Evolutionary conservation across 2,329 filamentous ascomycete species (phyloP), one percentile per base, ranked within the genome.

Genomic region (Nakataea oryzae): DNA sequence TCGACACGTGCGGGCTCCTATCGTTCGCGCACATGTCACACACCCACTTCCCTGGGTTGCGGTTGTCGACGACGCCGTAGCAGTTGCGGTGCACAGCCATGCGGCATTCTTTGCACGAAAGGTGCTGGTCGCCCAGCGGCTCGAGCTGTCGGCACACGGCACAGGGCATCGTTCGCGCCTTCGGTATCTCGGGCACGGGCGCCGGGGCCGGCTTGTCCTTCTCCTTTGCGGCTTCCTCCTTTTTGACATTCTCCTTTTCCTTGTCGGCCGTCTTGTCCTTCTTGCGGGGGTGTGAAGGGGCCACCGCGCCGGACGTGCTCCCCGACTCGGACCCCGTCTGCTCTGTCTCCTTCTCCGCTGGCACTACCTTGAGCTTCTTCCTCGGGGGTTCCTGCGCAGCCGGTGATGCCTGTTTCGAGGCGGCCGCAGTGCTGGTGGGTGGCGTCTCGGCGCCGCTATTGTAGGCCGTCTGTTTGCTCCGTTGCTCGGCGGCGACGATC

Each of bases 1-100:
- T 93, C n/a, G 95, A 97, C 57, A 96, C 88, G 67, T 91, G 87
- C 6, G 93, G 92, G 69, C 88, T 93, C 72, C 92, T 91, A 72
- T 99, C 95, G 70, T 99, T 99, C 50, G 86, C 81, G 74, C 95
- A 99, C 84, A 93, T 96, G 74, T 97, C 95, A 74, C 95, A 99
- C 54, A 88, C 85, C 95, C 95, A 99, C 74, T 96, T 96, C 57
- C 81, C 83, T 34, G 85, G 82, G 61, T 81, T 82, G 55, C 90
- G 85, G 62, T 88, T 86, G 57, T 88, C 85, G 54, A 83, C 67
- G 34, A 97, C 81, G n/a, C 95, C 95, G 71, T 97, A 99, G 75
- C 95, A 99, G 65, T 86, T 86, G 61, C 90, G 88, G 74, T 99
- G 95, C 28, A 97, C 93, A 3, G 92, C 92, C 74, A 99, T 77